A percentile compares a stretch with the other conserved stretches of the same genome.
These are phyloP conservation scores for Clarireedia monteithiana DNA, from an alignment of 2,329 filamentous ascomycete species.

Conservation along the genomic window DNA sequence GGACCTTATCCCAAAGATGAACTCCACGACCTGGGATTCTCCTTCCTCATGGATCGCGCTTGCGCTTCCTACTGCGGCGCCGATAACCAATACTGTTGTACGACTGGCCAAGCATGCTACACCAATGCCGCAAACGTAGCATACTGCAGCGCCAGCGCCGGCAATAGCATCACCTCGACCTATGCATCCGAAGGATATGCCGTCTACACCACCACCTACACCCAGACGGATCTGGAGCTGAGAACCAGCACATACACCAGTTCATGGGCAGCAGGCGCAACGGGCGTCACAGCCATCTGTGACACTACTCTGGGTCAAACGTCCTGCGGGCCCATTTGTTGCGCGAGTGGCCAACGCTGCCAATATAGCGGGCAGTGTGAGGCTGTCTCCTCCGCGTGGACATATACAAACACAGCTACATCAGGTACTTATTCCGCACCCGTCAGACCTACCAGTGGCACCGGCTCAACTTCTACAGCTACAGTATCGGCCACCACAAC, in stretches of 20 bases:
- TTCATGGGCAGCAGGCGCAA: slow-evolving; percentile 11
- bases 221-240: slow-evolving; percentile 43
- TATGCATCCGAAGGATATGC: slow-evolving; percentile 22
- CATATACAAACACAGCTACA: slow-evolving; percentile 33
- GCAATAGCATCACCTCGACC: slow-evolving; percentile 17
- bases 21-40: slow-evolving; percentile 39
- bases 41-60: slow-evolving; percentile 40
- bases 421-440: slow-evolving; percentile 31
- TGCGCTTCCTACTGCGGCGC: slow-evolving; percentile 48
- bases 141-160: slow-evolving; percentile 35
- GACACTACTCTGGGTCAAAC: slow-evolving; percentile 46
- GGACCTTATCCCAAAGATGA: slow-evolving; percentile 44
- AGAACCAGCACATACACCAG: slow-evolving; percentile 42
- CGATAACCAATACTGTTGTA: slow-evolving; percentile 49
- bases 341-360: slow-evolving; percentile 62
- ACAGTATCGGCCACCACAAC: slow-evolving; percentile 42
- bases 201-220: slow-evolving; percentile 43
- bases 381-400: slow-evolving; percentile 11
- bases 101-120: slow-evolving; percentile 39
- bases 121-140: slow-evolving; percentile 42
- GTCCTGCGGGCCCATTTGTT: slow-evolving; percentile 63
- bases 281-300: slow-evolving; percentile 36
- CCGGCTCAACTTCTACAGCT: slow-evolving; percentile 41
- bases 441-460: slow-evolving; percentile 45
- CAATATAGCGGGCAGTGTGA: slow-evolving; percentile 28